A percentile compares a stretch with the other conserved stretches of the same genome.
phyloP scores from a whole-genome alignment of 2,329 filamentous ascomycete genomes.

The Claviceps humidiphila region DNA sequence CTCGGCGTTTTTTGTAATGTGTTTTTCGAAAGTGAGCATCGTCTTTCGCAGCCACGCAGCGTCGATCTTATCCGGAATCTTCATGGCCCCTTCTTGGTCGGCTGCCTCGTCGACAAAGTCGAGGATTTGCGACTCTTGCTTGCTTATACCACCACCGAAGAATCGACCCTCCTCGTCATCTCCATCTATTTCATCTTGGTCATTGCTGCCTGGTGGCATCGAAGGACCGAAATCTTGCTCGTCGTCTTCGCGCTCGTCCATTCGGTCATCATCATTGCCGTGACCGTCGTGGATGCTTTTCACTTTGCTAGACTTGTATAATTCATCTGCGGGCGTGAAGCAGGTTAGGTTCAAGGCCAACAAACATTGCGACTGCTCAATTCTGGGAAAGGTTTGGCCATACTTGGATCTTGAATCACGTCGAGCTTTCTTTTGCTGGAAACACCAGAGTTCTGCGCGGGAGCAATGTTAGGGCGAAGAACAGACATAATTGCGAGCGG shows the following conservation, averaged over 20 bases:
- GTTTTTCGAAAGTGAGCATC: conserved; percentile 75
- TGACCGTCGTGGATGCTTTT: conserved; percentile 27
- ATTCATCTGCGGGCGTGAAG: conserved; percentile 32
- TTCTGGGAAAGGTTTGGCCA: conserved; percentile 13
- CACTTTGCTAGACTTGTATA: conserved; percentile 50
- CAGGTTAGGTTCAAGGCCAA: background rate
- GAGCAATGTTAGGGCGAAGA: background rate
- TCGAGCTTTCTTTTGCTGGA: conserved; percentile 52
- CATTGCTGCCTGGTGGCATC: conserved; percentile 34
- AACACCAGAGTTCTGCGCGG: conserved; percentile 27
- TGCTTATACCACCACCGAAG: conserved; percentile 81
- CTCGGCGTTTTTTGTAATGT: conserved; percentile 82
- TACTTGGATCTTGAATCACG: conserved; percentile 48
- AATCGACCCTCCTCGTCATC: conserved; percentile 91
- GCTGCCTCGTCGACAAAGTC: conserved; percentile 61
- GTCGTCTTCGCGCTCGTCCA: conserved; percentile 29
- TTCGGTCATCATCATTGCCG: conserved; percentile 27
- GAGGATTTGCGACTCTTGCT: conserved; percentile 68
- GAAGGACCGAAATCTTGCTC: conserved; percentile 36
- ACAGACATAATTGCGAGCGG: background rate
- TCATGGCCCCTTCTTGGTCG: conserved; percentile 18
- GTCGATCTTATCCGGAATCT: conserved; percentile 63
- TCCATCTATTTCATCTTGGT: conserved; percentile 35
- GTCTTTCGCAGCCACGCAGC: conserved; percentile 69
- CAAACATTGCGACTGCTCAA: background rate